Base-by-base conservation (phyloP, 2,329 filamentous ascomycete genomes). In the Aspergillus jensenii region DNA sequence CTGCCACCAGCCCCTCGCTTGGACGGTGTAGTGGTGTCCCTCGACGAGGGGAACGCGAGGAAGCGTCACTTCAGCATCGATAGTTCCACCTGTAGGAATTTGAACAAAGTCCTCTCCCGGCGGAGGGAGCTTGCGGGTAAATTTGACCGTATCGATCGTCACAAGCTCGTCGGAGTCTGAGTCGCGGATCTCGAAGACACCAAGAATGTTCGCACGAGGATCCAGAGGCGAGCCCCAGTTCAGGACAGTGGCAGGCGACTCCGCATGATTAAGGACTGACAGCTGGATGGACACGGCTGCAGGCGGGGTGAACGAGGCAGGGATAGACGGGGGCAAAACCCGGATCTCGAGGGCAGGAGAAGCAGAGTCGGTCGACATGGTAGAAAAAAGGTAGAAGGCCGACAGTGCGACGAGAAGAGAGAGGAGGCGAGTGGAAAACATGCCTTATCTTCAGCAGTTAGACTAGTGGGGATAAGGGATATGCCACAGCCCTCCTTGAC, bases 221-320 rank as follows among this genome's bases (percentile, higher is more conserved):
- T 77, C 76, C 3, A 78, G 63, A 1, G 74, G 74, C 5, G 67
- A 74, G 3, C 66, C 69, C 75, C 75, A 78, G 59, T 62, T 68
- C 3, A 78, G 62, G 5, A 78, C 44, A 1, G 70, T 76, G 14
- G 76, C 55, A 14, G 68, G 55, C 2, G 64, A 49, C 4, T 65
- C 48, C 0, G 68, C 65, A 1, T 62, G 59, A 41, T 76, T 77
- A 25, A 63, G 55, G 19, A 74, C 55, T 2, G 66, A 61, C 35
- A 71, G 66, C 27, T 65, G 62, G 48, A 73, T 58, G n/a, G 66
- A 63, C 19, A 71, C 50, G 11, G 58, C 55, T 27, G 63, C 49
- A 19, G 68, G 52, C 33, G 62, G 50, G 2, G 59, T 52, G 9
- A 64, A 52, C 11, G 58, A 33, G 15, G 46, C 14, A 46, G 64